These are phyloP conservation scores for Dendrobium huoshanense DNA, from an alignment of 106 monocot species.

Conservation along the genomic window DNA sequence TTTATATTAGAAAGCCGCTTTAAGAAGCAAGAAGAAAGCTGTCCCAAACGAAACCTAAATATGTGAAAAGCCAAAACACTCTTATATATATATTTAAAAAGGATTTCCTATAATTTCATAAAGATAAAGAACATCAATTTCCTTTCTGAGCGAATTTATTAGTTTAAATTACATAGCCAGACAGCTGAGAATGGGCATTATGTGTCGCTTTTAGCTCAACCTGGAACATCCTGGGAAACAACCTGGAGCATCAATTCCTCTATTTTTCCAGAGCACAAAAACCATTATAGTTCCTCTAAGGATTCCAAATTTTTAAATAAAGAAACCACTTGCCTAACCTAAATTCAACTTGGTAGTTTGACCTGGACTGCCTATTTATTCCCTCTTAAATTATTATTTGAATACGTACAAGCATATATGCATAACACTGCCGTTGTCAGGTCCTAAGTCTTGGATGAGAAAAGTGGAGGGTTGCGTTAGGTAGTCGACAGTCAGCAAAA, in stretches of 20 bases:
- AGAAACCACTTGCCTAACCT: neutral
- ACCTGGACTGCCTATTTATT: neutral
- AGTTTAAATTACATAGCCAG: neutral
- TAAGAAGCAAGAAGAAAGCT: too few species aligned
- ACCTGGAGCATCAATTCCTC: neutral
- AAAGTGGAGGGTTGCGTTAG: too few species aligned
- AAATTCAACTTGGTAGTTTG: neutral
- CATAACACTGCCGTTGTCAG: neutral
- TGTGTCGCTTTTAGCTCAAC: neutral
- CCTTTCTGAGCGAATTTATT: too few species aligned
- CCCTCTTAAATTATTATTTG: neutral
- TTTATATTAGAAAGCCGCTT: too few species aligned
- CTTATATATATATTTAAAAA: too few species aligned
- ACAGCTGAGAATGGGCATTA: neutral
- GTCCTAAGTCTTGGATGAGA: too few species aligned
- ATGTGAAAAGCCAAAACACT: too few species aligned
- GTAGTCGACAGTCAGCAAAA: too few species aligned
- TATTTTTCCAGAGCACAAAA: neutral
- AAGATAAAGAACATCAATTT: too few species aligned
- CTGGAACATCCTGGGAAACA: neutral
- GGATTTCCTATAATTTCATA: too few species aligned
- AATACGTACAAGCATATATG: neutral
- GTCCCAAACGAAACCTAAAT: too few species aligned
- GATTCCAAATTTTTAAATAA: neutral
- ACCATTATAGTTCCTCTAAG: neutral